Conservation (phyloP, 2,329 filamentous ascomycete species). For the Talaromyces pinophilus region DNA sequence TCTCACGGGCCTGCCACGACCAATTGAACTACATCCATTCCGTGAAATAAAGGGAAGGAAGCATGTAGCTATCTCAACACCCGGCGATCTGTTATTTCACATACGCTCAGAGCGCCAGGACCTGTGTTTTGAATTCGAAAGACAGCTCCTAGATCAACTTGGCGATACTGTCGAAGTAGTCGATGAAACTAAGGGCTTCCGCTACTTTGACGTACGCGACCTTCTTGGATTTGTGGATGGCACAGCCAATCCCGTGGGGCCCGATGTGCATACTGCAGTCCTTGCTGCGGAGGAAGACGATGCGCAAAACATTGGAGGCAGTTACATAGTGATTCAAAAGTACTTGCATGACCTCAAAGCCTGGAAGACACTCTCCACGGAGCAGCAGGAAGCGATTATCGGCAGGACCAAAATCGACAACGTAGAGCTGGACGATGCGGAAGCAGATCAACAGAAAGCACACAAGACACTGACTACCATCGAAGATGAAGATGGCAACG, state of each 20-base stretch:
- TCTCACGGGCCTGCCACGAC: slow-evolving; percentile 49
- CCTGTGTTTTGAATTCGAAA: slow-evolving; percentile 61
- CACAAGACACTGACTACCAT: slow-evolving; percentile 60
- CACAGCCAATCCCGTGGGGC: slow-evolving; percentile 59
- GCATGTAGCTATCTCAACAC: slow-evolving; percentile 58
- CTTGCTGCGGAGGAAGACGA: slow-evolving; percentile 41
- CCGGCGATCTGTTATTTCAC: slow-evolving; percentile 60
- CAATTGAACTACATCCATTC: slow-evolving; percentile 57
- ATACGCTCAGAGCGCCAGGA: slow-evolving; percentile 60
- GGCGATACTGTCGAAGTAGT: slow-evolving; percentile 51
- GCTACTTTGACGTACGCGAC: slow-evolving; percentile 62
- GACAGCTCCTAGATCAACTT: slow-evolving; percentile 54
- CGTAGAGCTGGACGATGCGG: slow-evolving; percentile 57
- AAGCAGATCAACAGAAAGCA: slow-evolving; percentile 47
- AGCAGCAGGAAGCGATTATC: slow-evolving; percentile 59
- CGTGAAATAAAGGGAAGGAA: slow-evolving; percentile 48
- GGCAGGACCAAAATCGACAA: slow-evolving; percentile 62
- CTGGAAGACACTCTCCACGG: slow-evolving; percentile 52
- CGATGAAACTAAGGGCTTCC: slow-evolving; percentile 59
- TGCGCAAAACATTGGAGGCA: slow-evolving; percentile 44
- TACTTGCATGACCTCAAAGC: slow-evolving; percentile 56
- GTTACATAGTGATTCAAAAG: slow-evolving; percentile 62
- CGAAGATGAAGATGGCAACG: slow-evolving; percentile 52
- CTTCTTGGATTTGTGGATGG: slow-evolving; percentile 63
- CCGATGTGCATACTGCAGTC: slow-evolving; percentile 46